Percentiles rank a stretch among this genome's conserved stretches.
Conservation (phyloP, 2,329 filamentous ascomycete genomes). For the Penicillium sumatraense region DNA sequence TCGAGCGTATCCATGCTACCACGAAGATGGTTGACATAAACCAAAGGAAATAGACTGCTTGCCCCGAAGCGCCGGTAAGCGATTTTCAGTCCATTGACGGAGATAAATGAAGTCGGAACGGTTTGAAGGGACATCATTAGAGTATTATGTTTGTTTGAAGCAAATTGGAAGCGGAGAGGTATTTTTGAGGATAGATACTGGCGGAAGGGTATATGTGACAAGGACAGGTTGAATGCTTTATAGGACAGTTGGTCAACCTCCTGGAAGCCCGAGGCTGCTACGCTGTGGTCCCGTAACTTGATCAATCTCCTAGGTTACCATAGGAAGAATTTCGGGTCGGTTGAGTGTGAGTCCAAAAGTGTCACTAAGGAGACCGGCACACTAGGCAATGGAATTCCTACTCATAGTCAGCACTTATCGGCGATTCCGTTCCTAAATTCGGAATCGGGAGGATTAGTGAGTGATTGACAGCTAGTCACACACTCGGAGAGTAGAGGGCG, state of each 20-base stretch:
- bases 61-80: slow-evolving; percentile 10
- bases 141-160: not conserved
- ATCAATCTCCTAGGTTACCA: not conserved
- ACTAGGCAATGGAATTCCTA: slow-evolving; percentile 2
- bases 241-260: not conserved
- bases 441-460: slow-evolving; percentile 10
- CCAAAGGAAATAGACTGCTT: slow-evolving; percentile 5
- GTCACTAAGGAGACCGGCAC: not conserved
- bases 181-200: not conserved
- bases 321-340: not conserved
- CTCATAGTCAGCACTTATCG: slow-evolving; percentile 3
- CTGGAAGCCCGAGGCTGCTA: not conserved
- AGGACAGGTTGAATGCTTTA: not conserved
- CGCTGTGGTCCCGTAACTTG: not conserved
- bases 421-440: slow-evolving; percentile 5
- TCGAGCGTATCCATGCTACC: slow-evolving; percentile 12
- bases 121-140: slow-evolving; percentile 8
- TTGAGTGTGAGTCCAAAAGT: slow-evolving; percentile 2
- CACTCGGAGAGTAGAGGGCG: slow-evolving; percentile 1
- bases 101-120: slow-evolving; percentile 4
- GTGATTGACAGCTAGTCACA: slow-evolving; percentile 3
- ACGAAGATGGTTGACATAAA: slow-evolving; percentile 12
- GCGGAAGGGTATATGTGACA: not conserved
- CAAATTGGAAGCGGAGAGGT: not conserved
- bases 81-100: slow-evolving; percentile 7